Conservation (phyloP, 176 grass and related monocot genomes). For the Cenchrus americanus region DNA sequence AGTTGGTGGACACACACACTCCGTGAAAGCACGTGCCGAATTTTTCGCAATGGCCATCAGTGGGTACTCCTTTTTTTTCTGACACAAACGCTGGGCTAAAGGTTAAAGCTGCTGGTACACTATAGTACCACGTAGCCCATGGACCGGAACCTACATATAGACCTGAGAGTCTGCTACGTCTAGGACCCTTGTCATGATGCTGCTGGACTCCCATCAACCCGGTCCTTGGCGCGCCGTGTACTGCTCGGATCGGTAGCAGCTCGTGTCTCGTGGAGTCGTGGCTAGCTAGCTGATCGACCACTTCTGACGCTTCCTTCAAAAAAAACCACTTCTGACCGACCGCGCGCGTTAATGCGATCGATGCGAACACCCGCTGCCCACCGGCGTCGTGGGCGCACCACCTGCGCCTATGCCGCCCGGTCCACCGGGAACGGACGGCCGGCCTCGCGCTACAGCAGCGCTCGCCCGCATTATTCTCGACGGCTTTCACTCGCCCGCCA, state of each 20-base stretch:
- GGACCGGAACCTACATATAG: background rate
- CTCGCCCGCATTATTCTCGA: background rate
- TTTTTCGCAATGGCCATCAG: background rate
- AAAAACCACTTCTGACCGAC: background rate
- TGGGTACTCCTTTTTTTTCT: background rate
- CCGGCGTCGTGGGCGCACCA: slow-evolving; percentile 9
- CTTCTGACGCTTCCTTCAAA: too few relatives aligned
- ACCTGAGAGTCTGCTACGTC: background rate
- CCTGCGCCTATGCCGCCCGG: background rate
- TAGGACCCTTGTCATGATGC: background rate
- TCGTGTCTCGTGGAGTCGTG: too few relatives aligned
- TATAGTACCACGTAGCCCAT: background rate
- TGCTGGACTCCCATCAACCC: background rate
- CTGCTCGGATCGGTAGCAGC: background rate
- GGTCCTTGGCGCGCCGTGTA: background rate
- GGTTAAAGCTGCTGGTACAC: background rate
- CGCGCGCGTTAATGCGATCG: slow-evolving; percentile 28
- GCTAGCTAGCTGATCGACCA: slow-evolving; percentile 14
- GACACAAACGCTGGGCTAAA: background rate
- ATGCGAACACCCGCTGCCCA: background rate
- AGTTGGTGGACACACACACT: too few relatives aligned
- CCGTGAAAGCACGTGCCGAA: too few relatives aligned
- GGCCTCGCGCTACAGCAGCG: background rate
- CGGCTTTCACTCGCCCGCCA: background rate
- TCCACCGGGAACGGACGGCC: slow-evolving; percentile 3